Base-by-base conservation (phyloP, 345 rosid species). In the Isatis tinctoria region DNA sequence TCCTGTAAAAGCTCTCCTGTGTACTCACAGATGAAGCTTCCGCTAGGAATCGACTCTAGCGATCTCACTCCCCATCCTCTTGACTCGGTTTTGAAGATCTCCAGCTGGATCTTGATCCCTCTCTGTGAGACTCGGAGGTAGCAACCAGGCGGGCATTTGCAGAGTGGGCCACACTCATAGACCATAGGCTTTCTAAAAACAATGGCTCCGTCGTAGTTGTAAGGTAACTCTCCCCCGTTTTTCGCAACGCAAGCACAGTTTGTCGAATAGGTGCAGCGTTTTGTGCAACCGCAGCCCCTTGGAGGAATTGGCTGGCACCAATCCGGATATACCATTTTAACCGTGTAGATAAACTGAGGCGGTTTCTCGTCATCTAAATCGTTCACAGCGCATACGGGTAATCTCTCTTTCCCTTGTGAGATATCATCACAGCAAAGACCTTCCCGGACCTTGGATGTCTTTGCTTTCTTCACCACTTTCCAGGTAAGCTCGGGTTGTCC, bases 61-160 rank as follows among this genome's bases (percentile, higher is more conserved):
- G 92, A 92, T 79, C 99, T 82, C 80, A 92, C 93, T 49, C 96
- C 99, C 99, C 97, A 95, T 18, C 97, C 97, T 70, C 88, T 87
- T 39, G 79, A 79, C 66, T 82, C 77, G 5, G 99, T 95, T 78
- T 87, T 92, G 63, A 95, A 95, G 60, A 90, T 79, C 77, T 95
- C 98, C 5, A 92, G 90, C 83, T 80, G 89, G 70, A 88, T 83
- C 72, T 67, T 88, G 75, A 92, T 87, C n/a, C 97, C 97, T 2
- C 49, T 80, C 77, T 95, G 98, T 33, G 83, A 76, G 37, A 87
- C 96, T 81, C 91, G 84, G 65, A 90, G 88, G 75, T 83, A 72
- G 76, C 97, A 95, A 30, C 85, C 74, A 69, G 89, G 63, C 70
- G 94, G 86, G 75, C 98, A 92, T 76, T 80, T 83, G 83, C 97